Conservation (phyloP, 768 basidiomycete species). For the Termitomyces heimii region DNA sequence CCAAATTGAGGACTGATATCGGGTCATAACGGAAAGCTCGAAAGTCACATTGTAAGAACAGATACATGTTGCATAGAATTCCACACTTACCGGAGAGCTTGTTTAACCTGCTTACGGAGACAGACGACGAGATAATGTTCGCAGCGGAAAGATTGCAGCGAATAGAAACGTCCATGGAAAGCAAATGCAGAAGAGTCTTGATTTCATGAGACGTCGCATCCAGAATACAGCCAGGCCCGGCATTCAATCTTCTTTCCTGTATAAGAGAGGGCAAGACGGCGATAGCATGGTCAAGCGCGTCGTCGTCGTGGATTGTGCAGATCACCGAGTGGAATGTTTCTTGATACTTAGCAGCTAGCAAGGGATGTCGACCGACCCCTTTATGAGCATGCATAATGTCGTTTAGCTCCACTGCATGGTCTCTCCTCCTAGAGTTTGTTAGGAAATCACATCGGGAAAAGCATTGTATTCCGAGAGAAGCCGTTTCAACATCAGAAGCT, state of each 20-base stretch:
- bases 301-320: background rate
- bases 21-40: background rate
- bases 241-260: background rate
- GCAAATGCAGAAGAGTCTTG: background rate
- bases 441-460: background rate
- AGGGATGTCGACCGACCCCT: background rate
- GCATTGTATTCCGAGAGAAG: background rate
- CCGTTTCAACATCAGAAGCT: background rate
- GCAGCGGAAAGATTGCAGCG: slow-evolving; percentile 2
- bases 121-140: background rate
- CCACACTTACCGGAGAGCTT: background rate
- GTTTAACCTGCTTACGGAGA: background rate
- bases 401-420: background rate
- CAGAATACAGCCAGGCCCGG: background rate
- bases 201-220: background rate
- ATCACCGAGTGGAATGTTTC: background rate
- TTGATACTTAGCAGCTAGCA: background rate
- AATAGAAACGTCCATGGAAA: background rate
- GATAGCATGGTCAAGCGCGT: background rate
- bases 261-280: background rate
- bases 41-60: background rate
- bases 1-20: background rate
- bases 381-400: background rate
- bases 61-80: background rate
- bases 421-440: background rate